Evolutionary conservation across 257 asterid species (phyloP).

Genomic region (Primulina huaijiensis): DNA sequence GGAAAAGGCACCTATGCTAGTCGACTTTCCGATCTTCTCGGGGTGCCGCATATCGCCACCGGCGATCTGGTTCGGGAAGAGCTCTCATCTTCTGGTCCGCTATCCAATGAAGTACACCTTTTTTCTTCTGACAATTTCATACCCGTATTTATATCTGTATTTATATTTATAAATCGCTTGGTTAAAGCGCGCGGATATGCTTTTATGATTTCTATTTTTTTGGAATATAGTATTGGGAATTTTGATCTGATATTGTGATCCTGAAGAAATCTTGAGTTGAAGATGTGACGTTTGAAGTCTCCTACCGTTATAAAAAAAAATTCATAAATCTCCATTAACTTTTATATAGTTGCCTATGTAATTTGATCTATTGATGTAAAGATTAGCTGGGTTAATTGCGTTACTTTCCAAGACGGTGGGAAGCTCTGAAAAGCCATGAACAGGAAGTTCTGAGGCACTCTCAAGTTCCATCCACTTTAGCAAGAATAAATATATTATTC

Average conservation of each 20-base stretch:
- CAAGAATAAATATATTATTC: background rate
- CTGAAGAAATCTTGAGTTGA: too few relatives aligned
- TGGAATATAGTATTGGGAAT: too few relatives aligned
- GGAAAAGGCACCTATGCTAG: constrained; percentile 98
- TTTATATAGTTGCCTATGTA: background rate
- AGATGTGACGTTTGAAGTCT: too few relatives aligned
- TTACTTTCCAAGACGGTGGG: background rate
- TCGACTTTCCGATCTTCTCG: constrained; percentile 72
- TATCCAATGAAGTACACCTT: constrained; percentile 54
- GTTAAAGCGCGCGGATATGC: background rate
- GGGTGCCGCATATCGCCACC: constrained; percentile 96
- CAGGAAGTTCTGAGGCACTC: background rate
- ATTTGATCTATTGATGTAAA: background rate
- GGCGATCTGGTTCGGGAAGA: constrained; percentile 99
- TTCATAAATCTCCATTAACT: background rate
- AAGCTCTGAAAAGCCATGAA: background rate
- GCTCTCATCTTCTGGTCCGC: constrained; percentile 63
- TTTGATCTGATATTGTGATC: too few relatives aligned
- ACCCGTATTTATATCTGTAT: background rate
- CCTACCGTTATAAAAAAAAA: too few relatives aligned
- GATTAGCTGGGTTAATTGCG: background rate
- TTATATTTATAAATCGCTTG: background rate
- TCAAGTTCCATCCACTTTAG: background rate
- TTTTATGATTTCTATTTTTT: too few relatives aligned
- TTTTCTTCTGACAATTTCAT: background rate